Base-by-base conservation (phyloP, 805 yeast genomes). In the Yamadazyma kitorensis region DNA sequence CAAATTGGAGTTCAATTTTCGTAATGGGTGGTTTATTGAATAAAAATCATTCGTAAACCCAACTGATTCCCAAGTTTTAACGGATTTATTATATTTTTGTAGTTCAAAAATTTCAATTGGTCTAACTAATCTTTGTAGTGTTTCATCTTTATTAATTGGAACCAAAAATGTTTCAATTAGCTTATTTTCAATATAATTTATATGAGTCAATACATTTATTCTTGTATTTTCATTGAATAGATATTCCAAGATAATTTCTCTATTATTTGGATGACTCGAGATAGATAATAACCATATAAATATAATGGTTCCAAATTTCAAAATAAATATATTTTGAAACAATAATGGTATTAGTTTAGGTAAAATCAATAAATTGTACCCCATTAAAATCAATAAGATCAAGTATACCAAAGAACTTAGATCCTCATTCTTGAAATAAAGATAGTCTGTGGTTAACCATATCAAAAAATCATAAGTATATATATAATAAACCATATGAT, bases 401-500 rank as follows among this genome's bases (percentile, higher is more conserved):
- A 80, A 43, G 48, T 69, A 82, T 4, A 74, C 62, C 27, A 74
- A 61, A 17, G 76, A 57, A 2, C 87, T 80, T 2, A 79, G 44
- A 21, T 71, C 61, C 48, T 81, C 86, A 52, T 82, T 78, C 37
- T 70, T 67, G 55, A 80, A 86, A 49, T 72, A 80, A 1, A 82
- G 75, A 53, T 79, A 78, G 37, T 74, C 77, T 14, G 64, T 59
- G 20, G 83, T 63, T 27, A 74, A 36, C 45, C 65, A 57, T 14
- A 69, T 62, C 4, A 76, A 32, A 15, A 68, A 67, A 57, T 87
- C 91, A 70, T 80, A 86, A 0, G 67, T 58, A 9, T 62, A 54
- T 7, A 82, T 79, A 53, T 81, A 86, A 10, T 79, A 49, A 19
- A 80, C 51, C 86, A 84, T 80, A 49, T 79, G 82, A 52, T 87